Conservation (phyloP, 768 basidiomycete genomes). For the Cantharellus anzutake region DNA sequence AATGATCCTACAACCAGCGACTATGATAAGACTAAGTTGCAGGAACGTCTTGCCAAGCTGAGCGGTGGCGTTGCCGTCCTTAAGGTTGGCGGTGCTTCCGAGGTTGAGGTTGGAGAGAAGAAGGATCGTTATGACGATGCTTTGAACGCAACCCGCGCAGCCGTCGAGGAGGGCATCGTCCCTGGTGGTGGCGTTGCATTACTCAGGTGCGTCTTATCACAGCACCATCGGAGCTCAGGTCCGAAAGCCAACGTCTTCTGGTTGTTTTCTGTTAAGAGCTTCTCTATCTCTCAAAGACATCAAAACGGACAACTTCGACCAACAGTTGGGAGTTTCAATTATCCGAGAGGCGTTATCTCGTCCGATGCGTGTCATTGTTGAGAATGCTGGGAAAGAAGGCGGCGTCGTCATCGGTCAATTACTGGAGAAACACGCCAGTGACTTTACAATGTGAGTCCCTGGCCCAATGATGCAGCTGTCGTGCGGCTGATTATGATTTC, state of each 20-base stretch:
- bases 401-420: conserved; percentile 85
- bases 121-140: conserved; percentile 98
- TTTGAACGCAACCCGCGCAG: conserved; percentile 92
- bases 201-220: conserved; percentile 41
- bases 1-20: conserved; percentile 73
- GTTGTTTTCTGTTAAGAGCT: conserved; percentile 12
- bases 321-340: conserved; percentile 87
- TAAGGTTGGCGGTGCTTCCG: conserved; percentile 83
- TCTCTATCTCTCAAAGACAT: conserved; percentile 44
- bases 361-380: conserved; percentile 74
- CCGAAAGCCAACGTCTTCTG: conserved; percentile 26
- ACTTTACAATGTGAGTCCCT: conserved; percentile 32
- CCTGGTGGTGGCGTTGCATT: conserved; percentile 93
- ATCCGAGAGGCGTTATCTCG: conserved; percentile 69
- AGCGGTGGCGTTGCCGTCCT: conserved; percentile 95
- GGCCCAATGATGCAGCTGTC: conserved; percentile 66
- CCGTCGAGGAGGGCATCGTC: conserved; percentile 96
- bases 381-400: conserved; percentile 88
- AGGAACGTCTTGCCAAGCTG: conserved; percentile 93
- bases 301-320: conserved; percentile 83
- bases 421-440: conserved; percentile 47
- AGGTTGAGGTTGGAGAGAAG: conserved; percentile 98
- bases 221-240: conserved; percentile 38
- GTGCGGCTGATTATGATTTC: neutral
- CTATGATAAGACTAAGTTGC: conserved; percentile 85